Base-by-base conservation (phyloP, 352 stramenopile species). In the Phytopythium delawarense region DNA sequence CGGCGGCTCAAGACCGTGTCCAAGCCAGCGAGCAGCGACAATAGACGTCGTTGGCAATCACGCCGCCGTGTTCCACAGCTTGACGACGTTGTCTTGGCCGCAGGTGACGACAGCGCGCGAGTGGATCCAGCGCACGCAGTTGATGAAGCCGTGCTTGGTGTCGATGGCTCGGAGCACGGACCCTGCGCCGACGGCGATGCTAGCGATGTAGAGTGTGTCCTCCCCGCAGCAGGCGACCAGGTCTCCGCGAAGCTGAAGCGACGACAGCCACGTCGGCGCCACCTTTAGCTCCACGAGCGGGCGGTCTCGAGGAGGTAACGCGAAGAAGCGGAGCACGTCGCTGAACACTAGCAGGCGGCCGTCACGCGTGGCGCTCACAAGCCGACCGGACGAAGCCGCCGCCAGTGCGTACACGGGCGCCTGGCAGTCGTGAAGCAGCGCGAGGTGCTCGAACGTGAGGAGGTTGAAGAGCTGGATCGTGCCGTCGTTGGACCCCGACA, bases 41-140 rank as follows among this genome's bases (percentile, higher is more conserved):
- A 46, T 28, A 18, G 16, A 61, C 15, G 39, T 37, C 21, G 20
- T 51, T 15, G 21, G 32, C 25, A 25, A 13, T 53, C 46, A 53
- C 11, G 12, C 18, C 9, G 37, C 52, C 49, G 88, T 73, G 25
- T 62, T 66, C 78, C 78, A 92, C 61, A 88, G 65, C 57, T 89
- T 90, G 56, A 91, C 76, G 51, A 89, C 75, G 45, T 84, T 86
- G 69, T 93, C 81, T 64, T 89, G 75, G 4, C 81, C 81, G 51
- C 70, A 73, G 0, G 78, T 89, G 46, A 87, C 63, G 32, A 84
- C 66, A 2, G 76, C 59, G 2, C 45, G 66, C 44, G 52, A 66
- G 59, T 75, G 60, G n/a, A 87, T 62, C 84, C 81, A 91, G 25
- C 70, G 61, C 15, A 88, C 74, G 58, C 71, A 82, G 28, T 82